Percentiles rank a stretch among this genome's conserved stretches.
Conservation (phyloP, 768 basidiomycete species). For the Tricholoma sp. region DNA sequence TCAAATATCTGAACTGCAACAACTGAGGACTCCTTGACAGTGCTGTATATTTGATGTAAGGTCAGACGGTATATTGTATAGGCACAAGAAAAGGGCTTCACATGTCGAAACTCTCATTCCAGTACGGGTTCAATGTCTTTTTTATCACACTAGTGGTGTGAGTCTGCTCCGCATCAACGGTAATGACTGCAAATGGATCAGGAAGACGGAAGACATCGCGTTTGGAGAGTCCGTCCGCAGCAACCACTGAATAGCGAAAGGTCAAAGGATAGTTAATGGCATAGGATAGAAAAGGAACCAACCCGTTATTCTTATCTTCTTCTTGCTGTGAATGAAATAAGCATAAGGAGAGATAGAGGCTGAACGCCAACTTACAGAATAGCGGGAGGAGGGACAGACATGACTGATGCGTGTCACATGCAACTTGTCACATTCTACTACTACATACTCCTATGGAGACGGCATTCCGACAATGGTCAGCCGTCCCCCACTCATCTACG, state of each 20-base stretch:
- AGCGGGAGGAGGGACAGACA: slow-evolving; percentile 42
- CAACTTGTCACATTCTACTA: background rate
- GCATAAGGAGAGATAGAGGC: background rate
- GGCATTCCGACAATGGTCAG: no score
- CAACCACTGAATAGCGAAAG: slow-evolving; percentile 61
- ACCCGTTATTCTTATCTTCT: slow-evolving; percentile 82
- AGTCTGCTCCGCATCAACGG: slow-evolving; percentile 96
- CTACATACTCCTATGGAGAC: no score
- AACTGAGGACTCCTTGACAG: slow-evolving; percentile 96
- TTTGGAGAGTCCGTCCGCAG: slow-evolving; percentile 90
- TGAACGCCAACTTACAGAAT: slow-evolving; percentile 34
- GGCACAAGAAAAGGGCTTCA: slow-evolving; percentile 32
- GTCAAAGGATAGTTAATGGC: background rate
- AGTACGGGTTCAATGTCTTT: slow-evolving; percentile 92
- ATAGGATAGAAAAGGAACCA: slow-evolving; percentile 10
- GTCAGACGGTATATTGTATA: slow-evolving; percentile 1
- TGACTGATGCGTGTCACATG: slow-evolving; percentile 10
- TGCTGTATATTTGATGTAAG: slow-evolving; percentile 45
- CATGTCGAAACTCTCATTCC: slow-evolving; percentile 99
- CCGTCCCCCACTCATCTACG: no score
- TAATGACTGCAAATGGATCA: slow-evolving; percentile 97
- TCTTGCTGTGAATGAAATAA: slow-evolving; percentile 35
- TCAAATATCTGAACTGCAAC: slow-evolving; percentile 98
- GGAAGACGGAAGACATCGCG: slow-evolving; percentile 95
- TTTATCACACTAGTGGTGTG: slow-evolving; percentile 96